Evolutionary conservation across 2,329 filamentous ascomycete genomes (phyloP), one percentile per base, ranked within the genome.

Genomic region (Stromatinia cepivora): DNA sequence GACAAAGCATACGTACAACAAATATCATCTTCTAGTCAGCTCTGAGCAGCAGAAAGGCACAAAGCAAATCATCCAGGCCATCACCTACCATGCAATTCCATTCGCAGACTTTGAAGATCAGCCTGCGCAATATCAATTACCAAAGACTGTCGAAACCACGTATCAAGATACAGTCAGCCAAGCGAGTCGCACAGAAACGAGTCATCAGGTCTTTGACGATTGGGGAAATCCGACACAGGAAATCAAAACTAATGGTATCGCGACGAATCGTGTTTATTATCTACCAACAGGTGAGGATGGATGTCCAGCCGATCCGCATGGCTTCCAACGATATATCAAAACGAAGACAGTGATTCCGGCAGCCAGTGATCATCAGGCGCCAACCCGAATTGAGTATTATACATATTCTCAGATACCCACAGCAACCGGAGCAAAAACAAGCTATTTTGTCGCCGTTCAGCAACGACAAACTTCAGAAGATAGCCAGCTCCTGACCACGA

Each of bases 1-100:
- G 31, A 61, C 65, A 42, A 67, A 67, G 25, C 46, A 59, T 22
- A 61, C 65, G 25, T 67, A 67, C 45, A 67, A 67, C n/a, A 67
- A 67, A 31, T 67, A 50, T 4, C 65, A 67, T 59, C 65, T 67
- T 52, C 54, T 67, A 31, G 31, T 67, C 22, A 67, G n/a, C 45
- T 59, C 65, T 4, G 65, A 67, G 42, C 45, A 67, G 13, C 65
- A 67, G 45, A 52, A 67, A 61, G 65, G 42, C 25, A 28, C 34
- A 13, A 67, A 67, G n/a, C 42, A 61, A 52, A 20, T 61, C 42
- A 61, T 31, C 20, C 65, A 67, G 54, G 52, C 46, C 5, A 67
- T 59, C 13, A 67, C 65, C 8, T 67, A 67, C 31, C 65, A 67
- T 53, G 65, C 54, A 42, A 13, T 59, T 17, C 65, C 65, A n/a